Conservation (phyloP, 345 rosid genomes). For the Citrus unshiu region DNA sequence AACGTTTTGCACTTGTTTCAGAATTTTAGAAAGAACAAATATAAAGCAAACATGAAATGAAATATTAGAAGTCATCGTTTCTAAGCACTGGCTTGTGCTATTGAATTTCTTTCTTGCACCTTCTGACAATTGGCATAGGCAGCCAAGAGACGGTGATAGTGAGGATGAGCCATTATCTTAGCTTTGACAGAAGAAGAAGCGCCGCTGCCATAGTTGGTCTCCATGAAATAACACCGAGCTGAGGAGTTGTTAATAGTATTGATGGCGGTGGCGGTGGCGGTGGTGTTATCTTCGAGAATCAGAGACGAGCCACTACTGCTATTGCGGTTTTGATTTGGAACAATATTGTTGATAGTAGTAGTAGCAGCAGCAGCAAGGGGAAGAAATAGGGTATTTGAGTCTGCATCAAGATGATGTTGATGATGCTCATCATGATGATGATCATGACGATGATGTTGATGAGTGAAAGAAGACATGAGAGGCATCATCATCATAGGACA, state of each 20-base stretch:
- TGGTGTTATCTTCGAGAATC: conserved; percentile 43
- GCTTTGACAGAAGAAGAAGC: conserved; percentile 57
- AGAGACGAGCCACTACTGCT: conserved; percentile 21
- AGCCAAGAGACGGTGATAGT: conserved; percentile 84
- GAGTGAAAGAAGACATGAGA: conserved; percentile 38
- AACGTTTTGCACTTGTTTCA: background rate
- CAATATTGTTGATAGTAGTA: background rate
- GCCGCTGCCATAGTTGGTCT: conserved; percentile 33
- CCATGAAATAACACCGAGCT: conserved; percentile 55
- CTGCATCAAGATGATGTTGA: conserved; percentile 29
- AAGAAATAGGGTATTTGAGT: conserved; percentile 33
- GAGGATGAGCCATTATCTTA: conserved; percentile 98
- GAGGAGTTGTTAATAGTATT: conserved; percentile 11
- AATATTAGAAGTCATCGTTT: background rate
- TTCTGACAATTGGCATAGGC: conserved; percentile 94
- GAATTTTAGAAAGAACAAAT: background rate
- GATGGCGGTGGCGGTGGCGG: too few relatives aligned
- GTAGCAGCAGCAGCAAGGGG: conserved; percentile 19
- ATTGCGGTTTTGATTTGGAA: conserved; percentile 29
- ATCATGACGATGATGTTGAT: conserved; percentile 30
- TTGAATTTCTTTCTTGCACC: conserved; percentile 36
- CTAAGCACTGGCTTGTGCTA: background rate
- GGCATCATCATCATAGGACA: conserved; percentile 71
- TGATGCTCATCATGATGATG: conserved; percentile 27
- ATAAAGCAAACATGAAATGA: background rate